Conservation (phyloP, 2,329 filamentous ascomycete genomes). For the Apiospora phragmitis region DNA sequence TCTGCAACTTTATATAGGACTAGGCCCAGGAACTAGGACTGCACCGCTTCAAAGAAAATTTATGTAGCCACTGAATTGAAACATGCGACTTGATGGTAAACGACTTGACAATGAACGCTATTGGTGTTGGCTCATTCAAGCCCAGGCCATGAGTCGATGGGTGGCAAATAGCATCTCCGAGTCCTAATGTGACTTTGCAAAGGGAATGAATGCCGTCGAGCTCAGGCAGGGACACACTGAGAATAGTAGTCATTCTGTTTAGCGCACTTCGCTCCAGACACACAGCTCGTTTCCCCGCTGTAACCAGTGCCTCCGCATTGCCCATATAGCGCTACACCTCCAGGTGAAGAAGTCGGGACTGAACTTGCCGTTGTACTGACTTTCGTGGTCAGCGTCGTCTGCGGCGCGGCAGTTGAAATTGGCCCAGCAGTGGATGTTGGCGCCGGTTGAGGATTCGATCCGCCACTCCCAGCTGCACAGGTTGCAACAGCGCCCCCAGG, state of each 20-base stretch:
- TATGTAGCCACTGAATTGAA: neutral
- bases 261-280: neutral
- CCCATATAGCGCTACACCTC: neutral
- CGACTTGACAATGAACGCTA: neutral
- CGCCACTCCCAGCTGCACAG: conserved; percentile 14
- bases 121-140: neutral
- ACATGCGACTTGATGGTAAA: neutral
- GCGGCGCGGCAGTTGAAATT: neutral
- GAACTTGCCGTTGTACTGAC: neutral
- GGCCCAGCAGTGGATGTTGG: neutral
- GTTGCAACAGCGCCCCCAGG: conserved; percentile 24
- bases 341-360: neutral
- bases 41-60: neutral
- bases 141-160: neutral
- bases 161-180: neutral
- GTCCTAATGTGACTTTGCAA: neutral
- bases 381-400: neutral
- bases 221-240: neutral
- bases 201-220: neutral
- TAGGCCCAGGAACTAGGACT: neutral
- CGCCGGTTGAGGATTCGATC: neutral
- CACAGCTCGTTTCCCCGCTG: neutral
- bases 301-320: conserved; percentile 7
- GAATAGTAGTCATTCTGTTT: conserved; percentile 5
- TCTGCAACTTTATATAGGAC: neutral